Base-by-base conservation (phyloP, 2,329 filamentous ascomycete genomes). In the Cladosporium sp. region DNA sequence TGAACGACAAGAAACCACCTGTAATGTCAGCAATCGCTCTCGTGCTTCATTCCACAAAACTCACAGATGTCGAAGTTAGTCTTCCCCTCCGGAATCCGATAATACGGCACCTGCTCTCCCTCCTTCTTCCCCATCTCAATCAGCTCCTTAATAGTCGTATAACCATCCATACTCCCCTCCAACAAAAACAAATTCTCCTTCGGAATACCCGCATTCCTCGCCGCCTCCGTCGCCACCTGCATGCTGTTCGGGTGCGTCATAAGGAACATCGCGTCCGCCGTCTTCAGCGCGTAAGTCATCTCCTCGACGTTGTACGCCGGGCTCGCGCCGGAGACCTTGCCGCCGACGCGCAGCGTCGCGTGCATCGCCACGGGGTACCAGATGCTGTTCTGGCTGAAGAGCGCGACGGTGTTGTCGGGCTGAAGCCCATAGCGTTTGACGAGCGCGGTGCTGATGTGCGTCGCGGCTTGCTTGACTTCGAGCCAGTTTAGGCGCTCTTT, bases 291-390 rank as follows among this genome's bases (percentile, higher is more conserved):
- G 64, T 85, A 84, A 1, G 76, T 78, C 79, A 86, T 85, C 59
- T 87, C 84, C 46, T 86, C 83, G 13, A 80, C 73, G 52, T 80
- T 84, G 66, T 86, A 86, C 0, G 82, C 83, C 0, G 83, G 83
- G 13, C 76, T 81, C 0, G 82, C 83, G 1, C 83, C 83, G 2
- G 76, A 81, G 1, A 85, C 78, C 31, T 81, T 74, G 8, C 78
- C 82, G 0, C 74, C 78, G 5, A 72, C 74, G 10, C 77, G 74
- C 7, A 82, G 69, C 2, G 77, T 75, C 0, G 77, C 77, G 53
- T 81, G 75, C 73, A 85, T 80, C 11, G 79, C 81, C 5, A 85
- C 77, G 0, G 83, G 82, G 60, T 85, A 85, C 81, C 81, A 85
- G 49, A 86, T 78, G 9, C 79, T 82, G 60, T 86, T 86, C 18